Evolutionary conservation across 1,284 basidiomycete species (phyloP).

Genomic region (Ustilago trichophora): DNA sequence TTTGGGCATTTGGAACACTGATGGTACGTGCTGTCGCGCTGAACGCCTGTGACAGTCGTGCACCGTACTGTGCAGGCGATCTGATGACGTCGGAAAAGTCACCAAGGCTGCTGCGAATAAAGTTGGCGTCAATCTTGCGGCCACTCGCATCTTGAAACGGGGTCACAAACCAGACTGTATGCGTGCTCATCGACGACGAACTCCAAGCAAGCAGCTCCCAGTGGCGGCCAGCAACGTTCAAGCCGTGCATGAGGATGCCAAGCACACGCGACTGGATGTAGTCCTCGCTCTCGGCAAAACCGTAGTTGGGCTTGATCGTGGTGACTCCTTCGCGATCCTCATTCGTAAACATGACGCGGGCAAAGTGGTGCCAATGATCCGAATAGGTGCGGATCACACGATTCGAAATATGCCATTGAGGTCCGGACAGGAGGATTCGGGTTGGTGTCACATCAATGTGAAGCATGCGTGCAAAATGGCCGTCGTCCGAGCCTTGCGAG

Average conservation of each 20-base stretch:
- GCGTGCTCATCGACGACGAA: constrained; percentile 31
- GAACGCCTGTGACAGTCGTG: constrained; percentile 38
- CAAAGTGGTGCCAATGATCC: constrained; percentile 34
- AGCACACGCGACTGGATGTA: constrained; percentile 24
- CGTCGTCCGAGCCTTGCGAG: too few relatives aligned
- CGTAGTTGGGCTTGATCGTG: constrained; percentile 21
- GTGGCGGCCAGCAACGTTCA: constrained; percentile 22
- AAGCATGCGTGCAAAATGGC: constrained; percentile 9
- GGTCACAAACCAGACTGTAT: constrained; percentile 28
- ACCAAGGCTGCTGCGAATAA: constrained; percentile 23
- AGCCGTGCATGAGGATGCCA: constrained; percentile 15
- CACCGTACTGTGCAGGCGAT: constrained; percentile 25
- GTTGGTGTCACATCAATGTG: constrained; percentile 33
- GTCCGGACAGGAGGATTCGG: constrained; percentile 18
- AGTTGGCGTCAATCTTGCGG: constrained; percentile 11
- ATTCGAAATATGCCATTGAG: constrained; percentile 38
- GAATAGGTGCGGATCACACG: constrained; percentile 22
- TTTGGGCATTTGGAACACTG: background rate
- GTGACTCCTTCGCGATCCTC: constrained; percentile 30
- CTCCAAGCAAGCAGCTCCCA: constrained; percentile 38
- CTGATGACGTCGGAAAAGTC: constrained; percentile 26
- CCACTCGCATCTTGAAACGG: constrained; percentile 17
- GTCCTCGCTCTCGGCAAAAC: constrained; percentile 9
- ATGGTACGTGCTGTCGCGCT: constrained; percentile 35
- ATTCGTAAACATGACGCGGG: constrained; percentile 24